Base-by-base conservation (phyloP, 805 yeast species). In the Martiniozyma abietophila region DNA sequence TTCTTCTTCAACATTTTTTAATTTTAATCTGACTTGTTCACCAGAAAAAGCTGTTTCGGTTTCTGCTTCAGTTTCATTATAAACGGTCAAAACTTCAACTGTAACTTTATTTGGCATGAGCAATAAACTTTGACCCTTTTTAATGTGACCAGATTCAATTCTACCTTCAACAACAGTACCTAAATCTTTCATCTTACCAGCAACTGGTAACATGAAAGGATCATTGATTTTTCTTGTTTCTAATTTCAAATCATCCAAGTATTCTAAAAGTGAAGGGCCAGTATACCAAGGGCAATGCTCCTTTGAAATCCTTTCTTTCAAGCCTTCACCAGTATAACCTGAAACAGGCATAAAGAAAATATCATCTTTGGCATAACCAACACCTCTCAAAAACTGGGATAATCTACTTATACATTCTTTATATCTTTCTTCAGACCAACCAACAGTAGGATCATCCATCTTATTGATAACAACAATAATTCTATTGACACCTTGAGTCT, bases 131-230 rank as follows among this genome's bases (percentile, higher is more conserved):
- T 71, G 69, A 46, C 82, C 81, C 65, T 83, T 88, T 65, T 77
- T 83, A 46, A 89, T 70, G 52, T 81, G 86, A 32, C 99, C 99
- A 38, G 94, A 78, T 67, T 88, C 99, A 54, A 92, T 82, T 69
- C 92, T 92, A 62, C 99, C 99, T 64, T 92, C 99, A 35, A 92
- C 92, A 45, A 92, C 76, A 33, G 97, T 86, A 61, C 99, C 99
- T 67, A 92, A 67, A 59, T 92, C 98, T 61, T 84, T 88, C 82
- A 86, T 81, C 64, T 92, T 92, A 49, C 92, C 83, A 18, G 94
- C 74, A 47, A 92, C 72, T 40, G 99, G 99, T 50, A 92, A 68
- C 97, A 92, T 88, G 68, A 92, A 92, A 48, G 98, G 96, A 31
- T 89, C 96, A 54, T 82, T 83, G 53, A 85, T 67, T 53, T 77